Conservation (phyloP, 2,329 filamentous ascomycete species). For the Metarhizium humberi region DNA sequence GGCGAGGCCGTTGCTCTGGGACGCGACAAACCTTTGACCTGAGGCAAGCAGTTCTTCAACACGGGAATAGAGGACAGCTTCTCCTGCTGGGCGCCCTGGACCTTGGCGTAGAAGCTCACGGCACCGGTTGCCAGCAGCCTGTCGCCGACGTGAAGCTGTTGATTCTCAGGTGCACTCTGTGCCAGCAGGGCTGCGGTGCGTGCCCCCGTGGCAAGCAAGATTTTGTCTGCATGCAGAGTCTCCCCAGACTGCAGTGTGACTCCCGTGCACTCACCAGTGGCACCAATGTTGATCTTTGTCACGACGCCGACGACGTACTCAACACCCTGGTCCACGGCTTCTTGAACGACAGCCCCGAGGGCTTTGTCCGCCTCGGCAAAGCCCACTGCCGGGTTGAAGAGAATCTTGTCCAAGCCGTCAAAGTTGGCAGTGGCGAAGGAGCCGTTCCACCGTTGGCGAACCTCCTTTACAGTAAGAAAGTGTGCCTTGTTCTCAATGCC, state of each 20-base stretch:
- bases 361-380: constrained; percentile 51
- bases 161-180: constrained; percentile 37
- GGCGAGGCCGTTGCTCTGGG: not conserved
- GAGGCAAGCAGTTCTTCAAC: constrained; percentile 33
- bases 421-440: constrained; percentile 49
- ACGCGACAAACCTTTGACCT: constrained; percentile 29
- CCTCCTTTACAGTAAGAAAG: constrained; percentile 39
- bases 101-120: constrained; percentile 30
- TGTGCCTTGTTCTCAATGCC: constrained; percentile 30
- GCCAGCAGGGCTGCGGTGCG: constrained; percentile 46
- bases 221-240: constrained; percentile 38
- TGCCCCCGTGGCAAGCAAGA: constrained; percentile 46
- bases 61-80: constrained; percentile 43
- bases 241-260: constrained; percentile 37
- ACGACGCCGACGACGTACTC: constrained; percentile 45
- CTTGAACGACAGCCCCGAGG: constrained; percentile 43
- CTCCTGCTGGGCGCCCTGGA: constrained; percentile 33
- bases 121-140: constrained; percentile 48
- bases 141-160: constrained; percentile 41
- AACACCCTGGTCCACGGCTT: constrained; percentile 42
- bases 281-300: constrained; percentile 34
- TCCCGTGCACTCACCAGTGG: constrained; percentile 36
- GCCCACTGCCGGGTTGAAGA: constrained; percentile 49
- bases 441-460: constrained; percentile 44
- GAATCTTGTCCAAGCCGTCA: constrained; percentile 42